Base-by-base conservation (phyloP, 768 basidiomycete genomes). In the Xerocomus spinulosus region DNA sequence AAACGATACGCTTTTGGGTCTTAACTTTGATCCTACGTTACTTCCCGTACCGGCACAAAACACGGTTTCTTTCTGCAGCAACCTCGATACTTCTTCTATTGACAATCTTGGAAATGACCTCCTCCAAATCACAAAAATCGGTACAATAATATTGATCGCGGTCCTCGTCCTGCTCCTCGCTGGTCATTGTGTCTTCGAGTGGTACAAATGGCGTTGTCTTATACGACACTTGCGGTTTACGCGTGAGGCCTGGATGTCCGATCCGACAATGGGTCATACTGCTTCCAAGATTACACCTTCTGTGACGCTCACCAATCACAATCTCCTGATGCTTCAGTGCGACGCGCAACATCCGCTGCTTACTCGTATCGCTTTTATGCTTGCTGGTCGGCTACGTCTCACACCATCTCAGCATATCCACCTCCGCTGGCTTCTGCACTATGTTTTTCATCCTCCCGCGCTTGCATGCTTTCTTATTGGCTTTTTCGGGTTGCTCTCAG, bases 381-480 rank as follows among this genome's bases (percentile, higher is more conserved):
- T 91, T 6, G 72, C 80, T 6, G 48, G 68, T 5, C 62, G 68
- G 41, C 60, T 91, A 26, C 77, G 67, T 35, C 70, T 92, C 49
- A 74, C 76, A 8, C 77, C 83, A 6, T 68, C 75, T 30, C 76
- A 85, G 50, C 79, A 89, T 57, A 78, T 76, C 21, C 78, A 88
- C 56, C 67, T 90, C 15, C 81, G 83, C 49, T 99, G 92, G 91
- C 91, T 95, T 68, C 74, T 88, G 59, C 79, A 87, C 58, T 96
- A 96, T 70, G 73, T 99, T 49, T 90, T 92, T 66, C 89, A 97
- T 61, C 82, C 92, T 3, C 88, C 91, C 1, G 93, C 92, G 1
- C 77, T 95, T 37, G 86, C 90, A 0, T 89, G 93, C 61, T 83
- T 99, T 64, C 79, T 93, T 51, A 89, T 98, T 56, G 93, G 94